Base-by-base conservation (phyloP, 768 basidiomycete species). In the Macrolepiota fuliginosa region DNA sequence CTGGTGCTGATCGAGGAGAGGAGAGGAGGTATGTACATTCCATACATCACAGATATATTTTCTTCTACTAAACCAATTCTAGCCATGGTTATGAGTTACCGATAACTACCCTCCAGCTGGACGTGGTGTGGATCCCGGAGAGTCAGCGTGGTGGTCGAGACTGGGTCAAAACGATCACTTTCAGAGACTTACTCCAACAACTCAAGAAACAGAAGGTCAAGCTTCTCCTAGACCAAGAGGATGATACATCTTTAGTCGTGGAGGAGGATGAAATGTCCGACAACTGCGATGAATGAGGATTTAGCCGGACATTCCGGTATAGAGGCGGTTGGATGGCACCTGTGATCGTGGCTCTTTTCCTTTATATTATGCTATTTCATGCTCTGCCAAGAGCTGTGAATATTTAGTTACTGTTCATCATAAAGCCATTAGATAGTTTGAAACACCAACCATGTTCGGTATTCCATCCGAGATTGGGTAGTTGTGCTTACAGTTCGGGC, bases 391-490 rank as follows among this genome's bases (percentile, higher is more conserved):
- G 12, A 98, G 81, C 96, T 96, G 68, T 12, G 46, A 35, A 60
- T 29, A 13, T 17, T 29, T 53, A 32, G 47, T 17, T 47, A 39
- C n/a, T 40, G 7, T 47, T 11, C 39, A 40, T 12, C 17, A 52
- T n/a, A n/a, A 19, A 25, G 25, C 5, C n/a, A 45, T 3, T 32
- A 32, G 29, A 32, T 32, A 32, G 29, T 32, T 3, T 32, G n/a
- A 32, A 32, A 32, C 7, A 37, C 79, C 67, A 65, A 96, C 96
- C 96, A 98, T 98, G 79, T 98, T 98, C 5, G 96, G 95, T 64
- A 99, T 98, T 12, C 96, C 96, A 70, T 89, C 96, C 52, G 86
- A 88, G 68, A 99, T 93, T 25, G 89, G 87, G 69, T 97, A 98
- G 17, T 87, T 80, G 67, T 98, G 96, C 22, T 81, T 83, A 76